Conservation (phyloP, 163 green algal species). For the Scenedesmus sp. region DNA sequence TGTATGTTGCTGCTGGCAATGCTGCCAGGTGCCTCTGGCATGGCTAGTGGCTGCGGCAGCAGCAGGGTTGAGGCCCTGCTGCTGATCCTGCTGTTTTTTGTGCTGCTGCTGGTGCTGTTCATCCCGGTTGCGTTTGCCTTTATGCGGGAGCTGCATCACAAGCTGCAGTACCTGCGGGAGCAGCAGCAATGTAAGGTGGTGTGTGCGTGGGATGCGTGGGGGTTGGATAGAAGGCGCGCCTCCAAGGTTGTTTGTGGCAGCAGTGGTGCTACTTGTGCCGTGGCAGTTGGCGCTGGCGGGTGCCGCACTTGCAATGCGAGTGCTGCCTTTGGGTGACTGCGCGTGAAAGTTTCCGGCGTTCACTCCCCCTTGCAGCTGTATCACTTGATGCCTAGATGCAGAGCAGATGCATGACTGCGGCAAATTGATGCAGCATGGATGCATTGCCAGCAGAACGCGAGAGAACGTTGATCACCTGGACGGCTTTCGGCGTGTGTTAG, state of each 20-base stretch:
- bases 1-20: neutral
- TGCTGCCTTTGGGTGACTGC: neutral
- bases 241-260: neutral
- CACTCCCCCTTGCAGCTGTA: no score
- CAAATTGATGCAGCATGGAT: no score
- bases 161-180: constrained; percentile 30
- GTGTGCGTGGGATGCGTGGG: neutral
- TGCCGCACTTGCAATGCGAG: neutral
- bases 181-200: neutral
- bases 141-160: constrained; percentile 17
- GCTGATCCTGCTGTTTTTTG: neutral
- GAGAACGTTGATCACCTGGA: no score
- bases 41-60: neutral
- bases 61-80: neutral
- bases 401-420: no score
- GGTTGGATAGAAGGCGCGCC: neutral
- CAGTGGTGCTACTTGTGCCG: neutral
- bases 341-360: neutral
- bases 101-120: neutral
- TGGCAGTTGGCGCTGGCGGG: neutral
- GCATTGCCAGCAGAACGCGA: no score
- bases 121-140: neutral
- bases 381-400: no score
- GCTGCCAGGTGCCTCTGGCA: neutral
- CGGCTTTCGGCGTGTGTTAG: neutral